Conservation (phyloP, 176 grass and related monocot species). For the Pontederia crassipes region DNA sequence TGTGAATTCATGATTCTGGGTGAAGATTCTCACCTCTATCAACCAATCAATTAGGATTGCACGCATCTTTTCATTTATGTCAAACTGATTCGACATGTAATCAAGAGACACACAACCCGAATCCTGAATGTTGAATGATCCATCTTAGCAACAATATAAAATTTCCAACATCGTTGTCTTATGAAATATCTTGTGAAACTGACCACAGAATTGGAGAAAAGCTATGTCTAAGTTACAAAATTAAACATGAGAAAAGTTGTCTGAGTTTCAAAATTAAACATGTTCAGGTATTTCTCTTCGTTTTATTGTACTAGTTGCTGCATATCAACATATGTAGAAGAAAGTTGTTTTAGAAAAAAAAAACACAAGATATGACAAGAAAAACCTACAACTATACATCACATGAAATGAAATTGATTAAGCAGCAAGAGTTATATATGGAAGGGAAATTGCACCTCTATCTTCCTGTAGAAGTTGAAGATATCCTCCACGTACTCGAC, state of each 20-base stretch:
- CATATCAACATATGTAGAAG: too few species aligned
- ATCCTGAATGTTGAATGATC: conserved; percentile 26
- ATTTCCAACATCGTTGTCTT: neutral
- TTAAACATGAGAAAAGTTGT: too few species aligned
- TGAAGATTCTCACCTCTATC: conserved; percentile 53
- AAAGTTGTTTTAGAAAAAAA: too few species aligned
- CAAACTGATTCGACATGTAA: conserved; percentile 73
- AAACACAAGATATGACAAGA: conserved; percentile 4
- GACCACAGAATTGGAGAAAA: neutral
- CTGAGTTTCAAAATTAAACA: too few species aligned
- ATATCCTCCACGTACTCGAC: conserved; percentile 68
- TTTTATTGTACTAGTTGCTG: too few species aligned
- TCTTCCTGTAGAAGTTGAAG: conserved; percentile 54
- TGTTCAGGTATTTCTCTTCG: too few species aligned
- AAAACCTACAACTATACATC: neutral
- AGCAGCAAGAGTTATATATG: conserved; percentile 1
- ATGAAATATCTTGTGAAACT: neutral
- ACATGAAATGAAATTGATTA: neutral
- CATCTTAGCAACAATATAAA: neutral
- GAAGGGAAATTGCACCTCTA: conserved; percentile 44
- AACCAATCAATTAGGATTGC: conserved; percentile 84
- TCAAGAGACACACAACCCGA: conserved; percentile 40
- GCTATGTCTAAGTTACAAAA: too few species aligned
- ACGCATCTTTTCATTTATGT: conserved; percentile 91
- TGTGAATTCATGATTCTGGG: neutral